These are phyloP conservation scores for Arthrobotrys pseudoclavata DNA, from an alignment of 2,329 filamentous ascomycete genomes.

Conservation along the genomic window DNA sequence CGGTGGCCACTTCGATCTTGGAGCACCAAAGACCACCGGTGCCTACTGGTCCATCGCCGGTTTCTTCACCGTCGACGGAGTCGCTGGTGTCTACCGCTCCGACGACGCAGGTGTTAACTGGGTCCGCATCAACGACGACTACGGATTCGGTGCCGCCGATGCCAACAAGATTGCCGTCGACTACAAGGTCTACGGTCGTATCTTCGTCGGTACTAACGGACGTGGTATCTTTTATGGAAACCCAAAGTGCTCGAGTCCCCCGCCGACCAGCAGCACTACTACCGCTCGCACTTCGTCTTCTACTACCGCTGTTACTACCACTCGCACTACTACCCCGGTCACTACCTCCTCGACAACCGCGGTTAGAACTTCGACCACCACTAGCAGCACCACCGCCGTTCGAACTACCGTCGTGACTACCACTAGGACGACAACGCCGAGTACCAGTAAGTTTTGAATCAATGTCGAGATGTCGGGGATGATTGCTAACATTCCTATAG, in stretches of 20 bases:
- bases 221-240: slow-evolving; percentile 62
- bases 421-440: slow-evolving; percentile 26
- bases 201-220: slow-evolving; percentile 62
- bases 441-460: slow-evolving; percentile 20
- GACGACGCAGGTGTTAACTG: slow-evolving; percentile 60
- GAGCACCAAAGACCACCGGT: slow-evolving; percentile 58
- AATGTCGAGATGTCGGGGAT: background rate
- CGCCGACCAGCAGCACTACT: slow-evolving; percentile 45
- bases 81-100: slow-evolving; percentile 61
- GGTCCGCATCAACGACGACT: slow-evolving; percentile 61
- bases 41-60: slow-evolving; percentile 62
- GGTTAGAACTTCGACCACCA: slow-evolving; percentile 20
- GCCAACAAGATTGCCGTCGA: slow-evolving; percentile 60
- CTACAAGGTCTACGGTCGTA: slow-evolving; percentile 61
- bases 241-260: slow-evolving; percentile 53
- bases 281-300: slow-evolving; percentile 24
- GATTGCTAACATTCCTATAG: slow-evolving; percentile 7
- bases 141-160: slow-evolving; percentile 61
- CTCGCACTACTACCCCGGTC: slow-evolving; percentile 27
- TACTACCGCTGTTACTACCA: slow-evolving; percentile 32
- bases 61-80: slow-evolving; percentile 61
- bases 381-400: slow-evolving; percentile 28
- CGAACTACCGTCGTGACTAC: slow-evolving; percentile 20
- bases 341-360: slow-evolving; percentile 24
- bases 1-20: slow-evolving; percentile 61